phyloP scores from a whole-genome alignment of 257 asterid species.

The Capsicum rhomboideum region DNA sequence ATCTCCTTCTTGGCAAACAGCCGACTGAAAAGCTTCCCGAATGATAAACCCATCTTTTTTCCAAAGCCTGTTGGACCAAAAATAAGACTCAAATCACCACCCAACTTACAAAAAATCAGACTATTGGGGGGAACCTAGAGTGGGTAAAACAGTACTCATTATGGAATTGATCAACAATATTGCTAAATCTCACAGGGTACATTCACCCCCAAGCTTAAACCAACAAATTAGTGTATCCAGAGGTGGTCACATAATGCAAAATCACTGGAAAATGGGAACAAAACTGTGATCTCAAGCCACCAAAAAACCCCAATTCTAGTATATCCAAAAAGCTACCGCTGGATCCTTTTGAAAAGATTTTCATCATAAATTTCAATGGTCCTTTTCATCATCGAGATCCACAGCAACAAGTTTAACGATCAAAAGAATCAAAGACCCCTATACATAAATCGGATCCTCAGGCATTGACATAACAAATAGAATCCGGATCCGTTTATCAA shows the following conservation, averaged over 20 bases:
- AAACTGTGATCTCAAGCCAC: background rate
- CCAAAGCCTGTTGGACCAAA: slow-evolving; percentile 22
- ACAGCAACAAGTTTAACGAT: background rate
- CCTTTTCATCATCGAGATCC: background rate
- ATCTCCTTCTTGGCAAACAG: slow-evolving; percentile 78
- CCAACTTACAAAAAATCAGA: background rate
- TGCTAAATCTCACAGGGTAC: too few relatives aligned
- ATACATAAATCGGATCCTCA: background rate
- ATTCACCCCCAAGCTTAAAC: background rate
- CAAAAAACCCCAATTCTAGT: background rate
- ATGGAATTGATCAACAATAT: too few relatives aligned
- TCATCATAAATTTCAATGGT: background rate
- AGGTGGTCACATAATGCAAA: background rate
- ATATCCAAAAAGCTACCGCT: background rate
- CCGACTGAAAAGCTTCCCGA: slow-evolving; percentile 68
- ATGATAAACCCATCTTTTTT: slow-evolving; percentile 67
- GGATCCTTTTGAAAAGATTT: too few relatives aligned
- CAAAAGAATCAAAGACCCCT: background rate
- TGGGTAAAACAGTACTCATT: too few relatives aligned
- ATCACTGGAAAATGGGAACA: background rate
- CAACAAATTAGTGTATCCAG: background rate
- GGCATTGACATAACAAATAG: background rate
- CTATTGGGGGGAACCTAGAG: too few relatives aligned
- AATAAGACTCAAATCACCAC: background rate
- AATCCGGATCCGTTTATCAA: background rate